Base-by-base conservation (phyloP, 257 asterid genomes). In the Nicotiana undulata region DNA sequence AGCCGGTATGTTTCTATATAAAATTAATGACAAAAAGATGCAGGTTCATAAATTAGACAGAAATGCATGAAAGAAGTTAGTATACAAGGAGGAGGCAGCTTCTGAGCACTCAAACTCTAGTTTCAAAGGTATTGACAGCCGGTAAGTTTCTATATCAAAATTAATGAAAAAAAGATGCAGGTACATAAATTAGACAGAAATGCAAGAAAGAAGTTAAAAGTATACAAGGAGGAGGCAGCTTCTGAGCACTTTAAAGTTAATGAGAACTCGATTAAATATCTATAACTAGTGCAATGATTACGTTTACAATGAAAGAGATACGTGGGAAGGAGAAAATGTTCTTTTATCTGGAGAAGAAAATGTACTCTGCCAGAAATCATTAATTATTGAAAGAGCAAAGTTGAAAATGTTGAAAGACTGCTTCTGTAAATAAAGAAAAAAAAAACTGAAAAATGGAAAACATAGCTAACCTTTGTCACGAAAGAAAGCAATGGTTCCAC, bases 401-500 rank as follows among this genome's bases (percentile, higher is more conserved):
- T 46, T 46, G 24, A 24, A 74, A 72, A 44, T 26, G 60, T 24
- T 24, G 60, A 46, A 24, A 72, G 40, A 72, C 17, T 15, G 60
- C 78, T 72, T 6, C 56, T 44, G 12, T 18, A 79, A 44, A 79
- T 44, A 79, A 61, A 49, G 46, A 49, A 70, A 52, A 79, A 44
- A 70, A 70, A 46, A 37, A 70, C n/a, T n/a, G n/a, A 16, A 24
- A 72, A 72, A 70, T 70, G 18, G 59, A 46, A 63, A 61, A 79
- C 56, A 46, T 32, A 65, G 63, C 89, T 63, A 87, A 93, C 98
- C 99, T 95, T 95, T 83, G 99, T 90, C 85, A 82, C 97, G 77
- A 96, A 94, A 83, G 98, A 96, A 88, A 96, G 90, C 95, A 96
- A 86, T 37, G 98, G 98, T 83, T 96, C 98, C 89, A 94, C 99